These are phyloP conservation scores for Cotoneaster glaucophyllus DNA, from an alignment of 306 rosid genomes.

Conservation along the genomic window DNA sequence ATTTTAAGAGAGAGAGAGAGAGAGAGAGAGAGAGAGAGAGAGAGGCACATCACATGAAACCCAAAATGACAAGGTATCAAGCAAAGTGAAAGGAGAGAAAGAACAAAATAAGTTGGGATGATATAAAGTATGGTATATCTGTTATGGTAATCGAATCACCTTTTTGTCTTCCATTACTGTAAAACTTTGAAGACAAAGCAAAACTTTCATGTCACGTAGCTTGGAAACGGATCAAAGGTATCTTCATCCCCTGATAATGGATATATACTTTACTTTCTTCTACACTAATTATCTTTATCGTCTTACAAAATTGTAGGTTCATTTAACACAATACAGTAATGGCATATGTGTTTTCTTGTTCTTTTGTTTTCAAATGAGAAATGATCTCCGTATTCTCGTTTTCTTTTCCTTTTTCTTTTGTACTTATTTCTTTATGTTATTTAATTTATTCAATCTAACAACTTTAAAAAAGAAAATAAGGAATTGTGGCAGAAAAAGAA, in stretches of 20 bases:
- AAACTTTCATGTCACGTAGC: not conserved
- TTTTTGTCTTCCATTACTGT: not conserved
- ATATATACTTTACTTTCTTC: too few relatives aligned
- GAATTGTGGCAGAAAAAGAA: not conserved
- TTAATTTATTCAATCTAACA: not conserved
- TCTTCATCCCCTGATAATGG: not conserved
- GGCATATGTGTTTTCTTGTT: not conserved
- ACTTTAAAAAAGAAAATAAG: too few relatives aligned
- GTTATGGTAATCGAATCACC: not conserved
- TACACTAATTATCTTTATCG: not conserved
- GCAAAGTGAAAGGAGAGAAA: slow-evolving; percentile 5
- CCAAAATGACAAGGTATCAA: slow-evolving; percentile 9
- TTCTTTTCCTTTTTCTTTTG: too few relatives aligned
- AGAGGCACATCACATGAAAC: not conserved
- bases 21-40: not conserved
- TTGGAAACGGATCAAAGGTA: not conserved
- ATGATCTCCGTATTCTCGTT: too few relatives aligned
- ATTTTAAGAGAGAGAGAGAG: not conserved
- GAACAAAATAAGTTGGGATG: slow-evolving; percentile 9
- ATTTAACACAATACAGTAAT: not conserved
- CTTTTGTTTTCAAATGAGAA: not conserved
- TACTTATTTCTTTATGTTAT: too few relatives aligned
- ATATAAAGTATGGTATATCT: not conserved
- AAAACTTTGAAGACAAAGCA: not conserved
- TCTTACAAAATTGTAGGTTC: not conserved